phyloP scores from a whole-genome alignment of 225 moss, liverwort and hornwort genomes.

The Marchantia paleacea region DNA sequence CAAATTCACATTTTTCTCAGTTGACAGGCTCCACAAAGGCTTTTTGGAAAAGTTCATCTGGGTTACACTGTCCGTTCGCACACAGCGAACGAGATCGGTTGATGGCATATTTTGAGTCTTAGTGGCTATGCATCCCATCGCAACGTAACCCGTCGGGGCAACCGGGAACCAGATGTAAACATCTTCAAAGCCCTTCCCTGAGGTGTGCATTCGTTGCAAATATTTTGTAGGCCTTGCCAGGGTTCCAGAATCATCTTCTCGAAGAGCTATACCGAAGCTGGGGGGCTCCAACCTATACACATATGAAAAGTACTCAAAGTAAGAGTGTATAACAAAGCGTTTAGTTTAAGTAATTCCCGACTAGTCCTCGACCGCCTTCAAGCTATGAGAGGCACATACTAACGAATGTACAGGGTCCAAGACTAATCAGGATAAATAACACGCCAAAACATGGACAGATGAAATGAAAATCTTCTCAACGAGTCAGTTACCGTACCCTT shows the following conservation, averaged over 20 bases:
- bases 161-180: constrained; percentile 93
- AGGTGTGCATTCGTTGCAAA: constrained; percentile 88
- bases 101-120: constrained; percentile 67
- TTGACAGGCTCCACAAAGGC: constrained; percentile 68
- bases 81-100: constrained; percentile 76
- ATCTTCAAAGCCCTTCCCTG: constrained; percentile 81
- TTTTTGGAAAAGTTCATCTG: constrained; percentile 71
- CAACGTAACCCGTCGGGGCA: constrained; percentile 82
- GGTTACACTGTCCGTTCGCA: constrained; percentile 65
- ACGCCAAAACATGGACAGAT: too few species aligned
- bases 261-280: constrained; percentile 68
- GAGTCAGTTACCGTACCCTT: constrained; percentile 51
- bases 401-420: too few species aligned
- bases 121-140: constrained; percentile 83
- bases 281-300: constrained; percentile 83
- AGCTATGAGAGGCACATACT: background rate
- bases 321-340: background rate
- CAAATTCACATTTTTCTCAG: constrained; percentile 72
- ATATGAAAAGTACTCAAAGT: constrained; percentile 7
- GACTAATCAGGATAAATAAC: too few species aligned
- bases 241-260: constrained; percentile 71
- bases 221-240: constrained; percentile 73
- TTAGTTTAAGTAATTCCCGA: background rate
- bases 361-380: background rate
- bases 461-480: background rate